A percentile compares a stretch with the other conserved stretches of the same genome.
phyloP scores from a whole-genome alignment of 2,329 filamentous ascomycete species.

The Pyricularia sp. region DNA sequence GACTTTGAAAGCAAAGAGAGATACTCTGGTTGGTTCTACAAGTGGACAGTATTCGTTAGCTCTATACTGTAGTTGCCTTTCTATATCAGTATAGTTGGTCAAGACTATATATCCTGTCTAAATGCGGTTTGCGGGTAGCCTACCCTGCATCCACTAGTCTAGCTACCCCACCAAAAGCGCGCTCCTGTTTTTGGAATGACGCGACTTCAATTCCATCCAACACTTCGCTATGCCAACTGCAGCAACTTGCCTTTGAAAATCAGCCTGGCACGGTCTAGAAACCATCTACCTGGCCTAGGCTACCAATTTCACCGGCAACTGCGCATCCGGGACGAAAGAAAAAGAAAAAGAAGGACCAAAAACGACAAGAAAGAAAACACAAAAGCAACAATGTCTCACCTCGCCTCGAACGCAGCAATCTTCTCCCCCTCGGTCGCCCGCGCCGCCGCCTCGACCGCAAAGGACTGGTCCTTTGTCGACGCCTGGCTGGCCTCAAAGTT shows the following conservation, averaged over 20 bases:
- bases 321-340: neutral
- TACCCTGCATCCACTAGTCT: neutral
- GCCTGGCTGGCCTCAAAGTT: conserved; percentile 70
- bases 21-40: too few relatives aligned
- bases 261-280: neutral
- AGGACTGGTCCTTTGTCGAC: conserved; percentile 87
- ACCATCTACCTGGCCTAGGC: neutral
- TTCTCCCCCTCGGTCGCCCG: conserved; percentile 62
- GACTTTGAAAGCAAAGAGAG: too few relatives aligned
- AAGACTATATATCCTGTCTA: too few relatives aligned
- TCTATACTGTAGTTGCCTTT: too few relatives aligned
- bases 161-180: neutral
- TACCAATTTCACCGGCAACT: neutral
- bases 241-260: neutral
- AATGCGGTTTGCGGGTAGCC: neutral
- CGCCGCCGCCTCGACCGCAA: conserved; percentile 70
- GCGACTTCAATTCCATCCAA: neutral
- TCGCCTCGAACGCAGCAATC: conserved; percentile 38
- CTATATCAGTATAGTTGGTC: too few relatives aligned
- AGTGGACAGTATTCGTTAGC: too few relatives aligned
- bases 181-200: neutral
- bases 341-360: neutral
- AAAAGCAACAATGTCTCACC: conserved; percentile 24
- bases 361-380: neutral
- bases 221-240: too few relatives aligned